Evolutionary conservation across 805 yeast species (phyloP).

Genomic region (Candida sphagnicola): DNA sequence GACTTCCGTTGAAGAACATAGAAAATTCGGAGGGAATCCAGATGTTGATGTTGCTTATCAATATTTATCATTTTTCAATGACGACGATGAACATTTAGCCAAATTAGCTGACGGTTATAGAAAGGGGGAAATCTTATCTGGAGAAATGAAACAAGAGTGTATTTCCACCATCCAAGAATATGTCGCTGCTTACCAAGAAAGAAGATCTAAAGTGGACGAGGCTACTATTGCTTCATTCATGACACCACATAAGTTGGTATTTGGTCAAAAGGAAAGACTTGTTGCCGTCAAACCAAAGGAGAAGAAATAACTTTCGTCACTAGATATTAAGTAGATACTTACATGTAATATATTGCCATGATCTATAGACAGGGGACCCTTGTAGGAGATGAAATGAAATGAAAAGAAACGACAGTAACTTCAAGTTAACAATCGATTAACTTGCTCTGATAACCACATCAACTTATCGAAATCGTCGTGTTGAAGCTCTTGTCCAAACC

Average conservation of each 20-base stretch:
- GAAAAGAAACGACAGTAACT: too few relatives aligned
- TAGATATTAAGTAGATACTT: not conserved
- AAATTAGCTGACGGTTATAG: slow-evolving; percentile 61
- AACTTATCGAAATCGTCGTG: slow-evolving; percentile 43
- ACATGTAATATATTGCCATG: not conserved
- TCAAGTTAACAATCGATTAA: slow-evolving; percentile 11
- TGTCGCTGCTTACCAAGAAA: slow-evolving; percentile 77
- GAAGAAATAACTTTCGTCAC: slow-evolving; percentile 28
- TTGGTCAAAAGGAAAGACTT: slow-evolving; percentile 69
- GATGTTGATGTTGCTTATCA: slow-evolving; percentile 95
- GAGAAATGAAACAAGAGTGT: slow-evolving; percentile 89
- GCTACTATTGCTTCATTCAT: slow-evolving; percentile 62
- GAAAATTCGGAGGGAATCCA: slow-evolving; percentile 86
- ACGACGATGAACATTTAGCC: slow-evolving; percentile 78
- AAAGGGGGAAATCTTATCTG: slow-evolving; percentile 80
- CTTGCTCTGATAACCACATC: slow-evolving; percentile 37
- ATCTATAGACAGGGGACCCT: too few relatives aligned
- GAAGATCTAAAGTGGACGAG: slow-evolving; percentile 64
- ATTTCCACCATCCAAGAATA: slow-evolving; percentile 75
- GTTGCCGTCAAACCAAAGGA: slow-evolving; percentile 59
- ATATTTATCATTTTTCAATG: slow-evolving; percentile 82
- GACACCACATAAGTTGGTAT: slow-evolving; percentile 77
- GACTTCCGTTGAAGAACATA: slow-evolving; percentile 84
- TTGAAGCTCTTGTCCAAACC: slow-evolving; percentile 36
- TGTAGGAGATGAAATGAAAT: too few relatives aligned